A percentile compares a stretch with the other conserved stretches of the same genome.
These are phyloP conservation scores for Ascochyta viciae-villosae DNA, from an alignment of 2,329 filamentous ascomycete genomes.

Conservation along the genomic window DNA sequence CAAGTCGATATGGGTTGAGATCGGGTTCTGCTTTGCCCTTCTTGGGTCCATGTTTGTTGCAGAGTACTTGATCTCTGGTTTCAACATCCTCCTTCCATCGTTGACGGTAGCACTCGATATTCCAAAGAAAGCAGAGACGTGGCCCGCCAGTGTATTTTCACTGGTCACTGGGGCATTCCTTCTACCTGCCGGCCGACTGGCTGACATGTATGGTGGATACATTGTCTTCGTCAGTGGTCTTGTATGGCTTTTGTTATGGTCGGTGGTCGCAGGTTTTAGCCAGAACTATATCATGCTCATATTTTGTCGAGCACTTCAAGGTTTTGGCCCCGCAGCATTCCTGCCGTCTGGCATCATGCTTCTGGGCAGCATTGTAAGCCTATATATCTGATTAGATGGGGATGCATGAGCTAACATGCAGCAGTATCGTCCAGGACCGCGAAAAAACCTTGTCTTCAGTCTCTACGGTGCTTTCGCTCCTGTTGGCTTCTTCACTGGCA, in stretches of 20 bases:
- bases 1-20: slow-evolving; percentile 60
- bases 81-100: slow-evolving; percentile 71
- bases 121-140: slow-evolving; percentile 65
- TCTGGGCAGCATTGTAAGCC: slow-evolving; percentile 59
- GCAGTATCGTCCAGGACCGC: slow-evolving; percentile 68
- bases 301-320: slow-evolving; percentile 75
- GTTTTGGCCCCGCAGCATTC: slow-evolving; percentile 75
- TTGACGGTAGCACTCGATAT: slow-evolving; percentile 69
- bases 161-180: slow-evolving; percentile 48
- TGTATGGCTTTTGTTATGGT: slow-evolving; percentile 71
- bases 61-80: slow-evolving; percentile 81
- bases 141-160: slow-evolving; percentile 49
- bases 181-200: slow-evolving; percentile 60
- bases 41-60: slow-evolving; percentile 69
- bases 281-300: slow-evolving; percentile 73
- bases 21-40: slow-evolving; percentile 68
- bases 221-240: slow-evolving; percentile 69
- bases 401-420: slow-evolving; percentile 21
- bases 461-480: slow-evolving; percentile 62
- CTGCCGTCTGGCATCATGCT: slow-evolving; percentile 73
- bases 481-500: slow-evolving; percentile 53
- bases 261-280: slow-evolving; percentile 73
- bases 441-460: slow-evolving; percentile 72
- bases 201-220: slow-evolving; percentile 69
- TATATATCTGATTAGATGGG: neutral